phyloP scores from a whole-genome alignment of 495 filamentous ascomycete species.

The Neurospora cerealis region DNA sequence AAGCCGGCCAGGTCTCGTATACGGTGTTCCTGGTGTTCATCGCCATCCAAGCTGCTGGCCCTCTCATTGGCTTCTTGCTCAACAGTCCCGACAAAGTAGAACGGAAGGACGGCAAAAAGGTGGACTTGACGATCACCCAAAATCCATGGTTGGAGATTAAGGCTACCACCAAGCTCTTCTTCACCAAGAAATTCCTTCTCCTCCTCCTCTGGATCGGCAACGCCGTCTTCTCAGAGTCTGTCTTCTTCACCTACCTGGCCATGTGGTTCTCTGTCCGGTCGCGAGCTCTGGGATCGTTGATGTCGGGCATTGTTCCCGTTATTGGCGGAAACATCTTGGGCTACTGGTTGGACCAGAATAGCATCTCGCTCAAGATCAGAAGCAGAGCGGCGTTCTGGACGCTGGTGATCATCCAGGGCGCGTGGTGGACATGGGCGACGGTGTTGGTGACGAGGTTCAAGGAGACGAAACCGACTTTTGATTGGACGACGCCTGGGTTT shows the following conservation, averaged over 20 bases:
- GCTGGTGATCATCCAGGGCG: slow-evolving; percentile 44
- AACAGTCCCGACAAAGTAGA: slow-evolving; percentile 44
- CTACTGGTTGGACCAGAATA: slow-evolving; percentile 41
- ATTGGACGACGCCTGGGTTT: slow-evolving; percentile 48
- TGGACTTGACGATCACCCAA: slow-evolving; percentile 39
- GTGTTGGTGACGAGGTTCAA: slow-evolving; percentile 44
- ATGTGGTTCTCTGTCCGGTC: slow-evolving; percentile 54
- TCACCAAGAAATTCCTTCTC: slow-evolving; percentile 42
- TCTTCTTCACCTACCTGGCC: slow-evolving; percentile 51
- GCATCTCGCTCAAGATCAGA: slow-evolving; percentile 38
- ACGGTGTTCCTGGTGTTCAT: slow-evolving; percentile 53
- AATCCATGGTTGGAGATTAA: slow-evolving; percentile 42
- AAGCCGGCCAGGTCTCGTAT: slow-evolving; percentile 52
- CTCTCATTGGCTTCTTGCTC: slow-evolving; percentile 44
- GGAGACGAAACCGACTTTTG: slow-evolving; percentile 40
- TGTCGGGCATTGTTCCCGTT: slow-evolving; percentile 50
- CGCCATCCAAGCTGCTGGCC: slow-evolving; percentile 47
- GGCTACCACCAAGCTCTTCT: slow-evolving; percentile 39
- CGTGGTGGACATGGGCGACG: slow-evolving; percentile 54
- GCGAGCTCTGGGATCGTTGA: slow-evolving; percentile 51
- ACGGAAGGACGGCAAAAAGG: slow-evolving; percentile 43
- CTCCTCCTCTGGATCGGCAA: slow-evolving; percentile 53
- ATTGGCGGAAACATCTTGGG: slow-evolving; percentile 48
- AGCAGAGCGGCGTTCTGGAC: slow-evolving; percentile 29
- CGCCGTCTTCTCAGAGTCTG: slow-evolving; percentile 50